A percentile compares a stretch with the other conserved stretches of the same genome.
Conservation (phyloP, 75 land plant genomes). For the Pinus taeda region DNA sequence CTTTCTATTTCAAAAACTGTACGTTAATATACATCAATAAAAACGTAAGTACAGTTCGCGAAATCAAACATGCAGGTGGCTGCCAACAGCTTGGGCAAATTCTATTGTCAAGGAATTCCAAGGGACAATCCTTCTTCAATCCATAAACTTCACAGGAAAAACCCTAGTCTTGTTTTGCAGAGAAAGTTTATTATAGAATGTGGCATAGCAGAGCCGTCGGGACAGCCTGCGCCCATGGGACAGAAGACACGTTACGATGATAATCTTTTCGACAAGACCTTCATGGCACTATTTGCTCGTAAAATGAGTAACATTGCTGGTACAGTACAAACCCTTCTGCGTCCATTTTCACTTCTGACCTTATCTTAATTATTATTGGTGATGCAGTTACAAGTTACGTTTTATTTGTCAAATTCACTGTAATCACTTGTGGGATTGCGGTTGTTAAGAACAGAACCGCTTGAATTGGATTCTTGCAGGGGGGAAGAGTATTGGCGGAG, state of each 20-base stretch:
- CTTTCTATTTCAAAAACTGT: too few species aligned
- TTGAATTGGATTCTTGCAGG: slow-evolving; percentile 4
- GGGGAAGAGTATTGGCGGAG: slow-evolving; percentile 20
- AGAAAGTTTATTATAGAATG: slow-evolving; percentile 13
- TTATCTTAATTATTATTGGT: too few species aligned
- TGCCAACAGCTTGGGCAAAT: neutral
- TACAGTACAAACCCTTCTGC: neutral
- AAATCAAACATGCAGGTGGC: slow-evolving; percentile 1
- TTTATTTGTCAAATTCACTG: neutral
- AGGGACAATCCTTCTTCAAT: neutral
- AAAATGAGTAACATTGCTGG: slow-evolving; percentile 84
- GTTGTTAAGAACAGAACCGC: too few species aligned
- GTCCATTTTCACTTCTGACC: too few species aligned
- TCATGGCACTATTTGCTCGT: slow-evolving; percentile 86
- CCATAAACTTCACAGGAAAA: neutral
- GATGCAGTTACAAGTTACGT: too few species aligned
- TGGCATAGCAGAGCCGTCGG: slow-evolving; percentile 87
- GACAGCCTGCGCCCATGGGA: slow-evolving; percentile 92
- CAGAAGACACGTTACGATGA: slow-evolving; percentile 91
- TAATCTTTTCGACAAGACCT: slow-evolving; percentile 69
- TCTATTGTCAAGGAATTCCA: neutral
- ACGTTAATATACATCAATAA: too few species aligned
- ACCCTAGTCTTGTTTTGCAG: neutral
- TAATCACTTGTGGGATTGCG: neutral
- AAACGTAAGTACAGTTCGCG: too few species aligned